Conservation (phyloP, 2,329 filamentous ascomycete genomes). For the Aureobasidium melanogenum region DNA sequence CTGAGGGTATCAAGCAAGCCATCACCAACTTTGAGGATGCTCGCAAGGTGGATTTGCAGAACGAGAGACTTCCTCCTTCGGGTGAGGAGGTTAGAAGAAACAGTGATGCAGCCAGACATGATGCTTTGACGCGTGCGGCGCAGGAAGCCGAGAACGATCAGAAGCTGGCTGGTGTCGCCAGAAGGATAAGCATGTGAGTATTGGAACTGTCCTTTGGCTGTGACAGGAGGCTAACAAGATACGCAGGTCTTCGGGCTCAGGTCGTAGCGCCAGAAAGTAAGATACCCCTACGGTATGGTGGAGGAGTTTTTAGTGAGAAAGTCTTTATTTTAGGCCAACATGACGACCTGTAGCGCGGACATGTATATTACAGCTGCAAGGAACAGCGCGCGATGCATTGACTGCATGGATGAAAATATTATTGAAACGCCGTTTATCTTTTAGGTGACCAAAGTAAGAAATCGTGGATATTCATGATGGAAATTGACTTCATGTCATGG, state of each 20-base stretch:
- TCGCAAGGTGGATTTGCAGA: slow-evolving; percentile 73
- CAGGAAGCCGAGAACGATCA: slow-evolving; percentile 88
- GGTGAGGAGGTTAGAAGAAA: slow-evolving; percentile 84
- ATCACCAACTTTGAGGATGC: slow-evolving; percentile 97
- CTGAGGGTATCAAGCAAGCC: slow-evolving; percentile 96
- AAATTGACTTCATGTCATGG: background rate
- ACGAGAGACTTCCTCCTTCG: slow-evolving; percentile 78
- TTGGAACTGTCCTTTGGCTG: background rate
- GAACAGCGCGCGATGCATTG: slow-evolving; percentile 7
- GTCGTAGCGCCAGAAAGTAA: slow-evolving; percentile 23
- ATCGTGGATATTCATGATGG: background rate
- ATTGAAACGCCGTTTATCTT: background rate
- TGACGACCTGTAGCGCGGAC: slow-evolving; percentile 1
- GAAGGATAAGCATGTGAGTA: slow-evolving; percentile 91
- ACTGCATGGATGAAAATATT: slow-evolving; percentile 5
- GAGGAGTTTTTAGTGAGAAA: background rate
- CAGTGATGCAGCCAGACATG: slow-evolving; percentile 69
- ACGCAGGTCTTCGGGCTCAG: slow-evolving; percentile 33
- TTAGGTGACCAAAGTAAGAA: too few species aligned
- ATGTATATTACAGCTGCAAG: slow-evolving; percentile 11
- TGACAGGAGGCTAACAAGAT: slow-evolving; percentile 14
- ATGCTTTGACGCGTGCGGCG: slow-evolving; percentile 76
- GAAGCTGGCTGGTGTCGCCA: slow-evolving; percentile 74
- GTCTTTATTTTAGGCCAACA: background rate
- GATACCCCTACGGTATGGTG: background rate